Conservation (phyloP, 176 grass and related monocot genomes). For the Typha latifolia region DNA sequence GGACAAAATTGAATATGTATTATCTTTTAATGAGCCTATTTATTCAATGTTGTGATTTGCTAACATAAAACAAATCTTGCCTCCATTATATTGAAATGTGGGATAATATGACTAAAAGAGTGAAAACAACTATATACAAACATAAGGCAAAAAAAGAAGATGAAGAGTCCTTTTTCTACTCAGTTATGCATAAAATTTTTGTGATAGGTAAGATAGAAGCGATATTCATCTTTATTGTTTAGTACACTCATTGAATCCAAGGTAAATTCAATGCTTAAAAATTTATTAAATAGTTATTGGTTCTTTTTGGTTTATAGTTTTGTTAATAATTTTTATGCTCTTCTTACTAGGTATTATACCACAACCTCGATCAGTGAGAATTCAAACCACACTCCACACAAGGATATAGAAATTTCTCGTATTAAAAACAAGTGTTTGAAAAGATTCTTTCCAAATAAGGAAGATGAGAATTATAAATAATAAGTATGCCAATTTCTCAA, state of each 20-base stretch:
- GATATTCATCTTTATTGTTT: constrained; percentile 16
- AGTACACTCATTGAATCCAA: constrained; percentile 17
- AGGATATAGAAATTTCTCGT: no score
- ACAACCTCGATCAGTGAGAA: not conserved
- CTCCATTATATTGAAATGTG: no score
- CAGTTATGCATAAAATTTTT: not conserved
- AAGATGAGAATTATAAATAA: not conserved
- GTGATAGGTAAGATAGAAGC: not conserved
- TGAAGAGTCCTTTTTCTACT: constrained; percentile 6
- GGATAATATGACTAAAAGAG: no score
- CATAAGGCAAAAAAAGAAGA: not conserved
- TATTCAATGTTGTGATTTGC: no score
- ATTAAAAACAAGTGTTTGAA: no score
- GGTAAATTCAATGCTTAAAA: not conserved
- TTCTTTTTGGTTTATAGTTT: not conserved
- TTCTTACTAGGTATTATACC: not conserved
- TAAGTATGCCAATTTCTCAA: not conserved
- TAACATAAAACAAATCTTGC: no score
- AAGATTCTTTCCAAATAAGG: no score
- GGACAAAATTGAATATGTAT: no score
- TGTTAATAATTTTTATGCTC: not conserved
- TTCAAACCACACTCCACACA: no score
- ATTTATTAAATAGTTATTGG: no score
- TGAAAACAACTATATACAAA: no score
- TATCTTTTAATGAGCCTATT: no score